Conservation (phyloP, 2,329 filamentous ascomycete genomes). For the Fusarium continuum region DNA sequence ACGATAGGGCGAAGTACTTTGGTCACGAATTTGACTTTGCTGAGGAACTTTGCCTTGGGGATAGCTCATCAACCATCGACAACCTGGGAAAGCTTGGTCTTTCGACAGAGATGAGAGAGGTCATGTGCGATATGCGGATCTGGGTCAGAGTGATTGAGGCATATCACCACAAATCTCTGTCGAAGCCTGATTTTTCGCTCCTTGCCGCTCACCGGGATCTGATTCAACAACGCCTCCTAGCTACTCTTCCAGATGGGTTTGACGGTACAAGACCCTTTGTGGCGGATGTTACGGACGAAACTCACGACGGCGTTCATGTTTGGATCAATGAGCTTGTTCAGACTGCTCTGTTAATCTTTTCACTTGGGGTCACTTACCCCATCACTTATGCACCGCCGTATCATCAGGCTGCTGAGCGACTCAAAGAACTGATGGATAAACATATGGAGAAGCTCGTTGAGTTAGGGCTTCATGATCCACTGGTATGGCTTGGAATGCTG, state of each 20-base stretch:
- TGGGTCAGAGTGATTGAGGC: constrained; percentile 1
- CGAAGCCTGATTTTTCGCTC: neutral
- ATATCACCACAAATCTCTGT: neutral
- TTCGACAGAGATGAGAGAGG: neutral
- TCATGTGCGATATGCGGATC: neutral
- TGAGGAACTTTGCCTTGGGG: fast-evolving
- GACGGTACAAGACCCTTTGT: too few species aligned
- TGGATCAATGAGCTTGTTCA: neutral
- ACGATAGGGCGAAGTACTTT: neutral
- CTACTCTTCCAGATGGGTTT: neutral
- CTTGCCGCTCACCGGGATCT: constrained; percentile 5
- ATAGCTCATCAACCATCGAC: fast-evolving
- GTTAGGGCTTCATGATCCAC: fast-evolving
- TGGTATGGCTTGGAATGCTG: neutral
- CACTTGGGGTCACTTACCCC: neutral
- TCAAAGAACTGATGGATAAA: neutral
- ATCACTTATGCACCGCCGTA: constrained; percentile 6
- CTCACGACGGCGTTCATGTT: fast-evolving
- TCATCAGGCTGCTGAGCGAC: neutral
- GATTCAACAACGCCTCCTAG: constrained; percentile 1
- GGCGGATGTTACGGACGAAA: fast-evolving
- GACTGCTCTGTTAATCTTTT: neutral
- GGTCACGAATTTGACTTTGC: neutral
- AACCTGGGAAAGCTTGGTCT: neutral
- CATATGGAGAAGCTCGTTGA: neutral